Evolutionary conservation across 345 rosid species (phyloP).

Genomic region (Bruguiera sexangula): DNA sequence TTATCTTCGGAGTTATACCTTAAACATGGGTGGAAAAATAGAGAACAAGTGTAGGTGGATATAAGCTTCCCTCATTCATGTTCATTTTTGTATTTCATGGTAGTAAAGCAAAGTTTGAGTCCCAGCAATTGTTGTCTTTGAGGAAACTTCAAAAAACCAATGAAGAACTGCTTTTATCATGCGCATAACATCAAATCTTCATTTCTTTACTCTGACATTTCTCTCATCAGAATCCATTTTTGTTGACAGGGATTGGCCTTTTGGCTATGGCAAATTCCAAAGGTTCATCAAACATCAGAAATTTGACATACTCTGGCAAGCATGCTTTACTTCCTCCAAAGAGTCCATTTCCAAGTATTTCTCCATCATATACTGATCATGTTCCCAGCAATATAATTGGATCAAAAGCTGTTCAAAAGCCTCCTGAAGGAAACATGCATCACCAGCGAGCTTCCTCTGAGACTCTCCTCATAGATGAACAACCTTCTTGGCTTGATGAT

Average conservation of each 20-base stretch:
- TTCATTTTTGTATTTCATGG: slow-evolving; percentile 7
- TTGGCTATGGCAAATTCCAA: slow-evolving; percentile 21
- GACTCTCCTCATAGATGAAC: slow-evolving; percentile 46
- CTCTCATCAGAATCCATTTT: background rate
- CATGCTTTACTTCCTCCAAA: slow-evolving; percentile 90
- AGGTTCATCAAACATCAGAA: slow-evolving; percentile 8
- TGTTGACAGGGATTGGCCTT: slow-evolving; percentile 30
- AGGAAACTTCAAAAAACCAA: too few relatives aligned
- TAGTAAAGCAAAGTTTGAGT: background rate
- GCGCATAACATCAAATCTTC: background rate
- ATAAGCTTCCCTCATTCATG: background rate
- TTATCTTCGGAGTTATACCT: background rate
- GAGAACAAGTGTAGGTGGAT: background rate
- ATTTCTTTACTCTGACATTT: background rate
- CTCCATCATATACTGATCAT: slow-evolving; percentile 41
- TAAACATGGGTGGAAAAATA: background rate
- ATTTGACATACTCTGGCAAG: slow-evolving; percentile 64
- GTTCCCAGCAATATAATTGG: slow-evolving; percentile 51
- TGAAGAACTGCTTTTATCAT: background rate
- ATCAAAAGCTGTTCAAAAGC: slow-evolving; percentile 56
- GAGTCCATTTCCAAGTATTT: slow-evolving; percentile 42
- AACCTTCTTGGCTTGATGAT: slow-evolving; percentile 67
- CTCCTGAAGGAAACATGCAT: slow-evolving; percentile 23
- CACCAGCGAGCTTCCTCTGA: slow-evolving; percentile 49
- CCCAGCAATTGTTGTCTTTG: background rate